Conservation (phyloP, 306 rosid genomes). For the Psophocarpus tetragonolobus region DNA sequence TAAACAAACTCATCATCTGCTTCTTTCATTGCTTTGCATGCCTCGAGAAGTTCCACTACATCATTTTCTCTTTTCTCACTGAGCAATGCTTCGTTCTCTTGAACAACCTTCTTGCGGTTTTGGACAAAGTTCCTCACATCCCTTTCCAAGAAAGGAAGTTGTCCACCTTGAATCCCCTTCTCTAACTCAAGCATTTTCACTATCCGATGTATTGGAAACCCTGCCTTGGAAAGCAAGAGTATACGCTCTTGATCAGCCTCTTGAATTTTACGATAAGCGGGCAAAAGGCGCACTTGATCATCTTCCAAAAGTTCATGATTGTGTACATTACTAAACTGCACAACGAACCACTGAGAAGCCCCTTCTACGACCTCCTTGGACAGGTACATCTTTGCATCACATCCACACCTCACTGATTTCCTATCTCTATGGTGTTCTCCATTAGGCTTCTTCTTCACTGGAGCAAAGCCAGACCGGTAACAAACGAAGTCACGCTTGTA, state of each 20-base stretch:
- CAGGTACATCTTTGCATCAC: constrained; percentile 94
- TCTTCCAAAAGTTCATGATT: constrained; percentile 95
- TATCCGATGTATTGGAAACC: constrained; percentile 88
- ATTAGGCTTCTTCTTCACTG: constrained; percentile 71
- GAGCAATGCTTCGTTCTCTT: constrained; percentile 81
- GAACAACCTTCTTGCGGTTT: constrained; percentile 84
- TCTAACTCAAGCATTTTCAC: constrained; percentile 95
- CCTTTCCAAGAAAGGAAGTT: constrained; percentile 89
- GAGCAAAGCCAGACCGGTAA: constrained; percentile 94
- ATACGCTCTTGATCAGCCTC: constrained; percentile 94
- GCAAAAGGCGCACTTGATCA: constrained; percentile 94
- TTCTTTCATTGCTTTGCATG: constrained; percentile 79
- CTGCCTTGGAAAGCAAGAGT: constrained; percentile 88
- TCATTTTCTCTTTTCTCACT: constrained; percentile 87
- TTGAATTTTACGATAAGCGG: constrained; percentile 84
- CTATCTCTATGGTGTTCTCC: constrained; percentile 95
- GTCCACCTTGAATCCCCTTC: constrained; percentile 94
- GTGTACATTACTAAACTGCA: constrained; percentile 87
- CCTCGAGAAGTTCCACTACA: constrained; percentile 85
- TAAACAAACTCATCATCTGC: constrained; percentile 67
- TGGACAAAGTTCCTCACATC: constrained; percentile 95
- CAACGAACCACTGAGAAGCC: constrained; percentile 87
- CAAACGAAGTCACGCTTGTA: constrained; percentile 97
- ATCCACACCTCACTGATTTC: constrained; percentile 90
- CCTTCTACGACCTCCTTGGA: constrained; percentile 89